Percentiles rank a stretch among this genome's conserved stretches.
Conservation (phyloP, 2,329 filamentous ascomycete genomes). For the Pseudophaeomoniella oleicola region DNA sequence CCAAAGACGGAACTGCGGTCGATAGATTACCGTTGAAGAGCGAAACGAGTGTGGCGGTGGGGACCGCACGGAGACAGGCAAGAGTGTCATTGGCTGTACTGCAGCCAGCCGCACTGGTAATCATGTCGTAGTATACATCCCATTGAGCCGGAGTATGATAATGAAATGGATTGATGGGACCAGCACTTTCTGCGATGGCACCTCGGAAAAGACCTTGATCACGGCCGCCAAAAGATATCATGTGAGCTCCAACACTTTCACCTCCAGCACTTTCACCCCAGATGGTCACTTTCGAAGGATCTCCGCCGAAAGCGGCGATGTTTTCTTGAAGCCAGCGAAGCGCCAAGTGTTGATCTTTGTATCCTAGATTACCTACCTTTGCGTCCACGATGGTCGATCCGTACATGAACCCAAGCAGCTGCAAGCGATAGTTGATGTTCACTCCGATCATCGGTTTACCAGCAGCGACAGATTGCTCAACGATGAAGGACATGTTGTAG, state of each 20-base stretch:
- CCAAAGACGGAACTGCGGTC: too few relatives aligned
- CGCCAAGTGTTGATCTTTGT: conserved; percentile 15
- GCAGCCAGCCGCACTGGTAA: conserved; percentile 49
- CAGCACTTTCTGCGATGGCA: conserved; percentile 37
- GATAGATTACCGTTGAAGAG: conserved; percentile 39
- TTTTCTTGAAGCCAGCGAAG: conserved; percentile 10
- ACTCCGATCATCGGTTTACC: conserved; percentile 40
- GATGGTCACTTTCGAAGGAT: conserved; percentile 8
- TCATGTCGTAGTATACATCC: conserved; percentile 48
- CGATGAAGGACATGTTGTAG: conserved; percentile 49
- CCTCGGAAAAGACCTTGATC: conserved; percentile 40
- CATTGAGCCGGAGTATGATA: conserved; percentile 19
- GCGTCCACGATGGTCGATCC: conserved; percentile 13
- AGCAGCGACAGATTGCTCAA: conserved; percentile 37
- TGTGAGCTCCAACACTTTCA: conserved; percentile 34
- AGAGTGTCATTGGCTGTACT: conserved; percentile 40
- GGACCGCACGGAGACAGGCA: conserved; percentile 47
- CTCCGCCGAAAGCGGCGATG: conserved; percentile 11
- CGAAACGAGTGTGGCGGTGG: conserved; percentile 44
- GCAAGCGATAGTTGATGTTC: conserved; percentile 39
- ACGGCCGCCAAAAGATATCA: conserved; percentile 38
- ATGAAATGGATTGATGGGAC: conserved; percentile 20
- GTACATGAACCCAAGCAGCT: conserved; percentile 38
- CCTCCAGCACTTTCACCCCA: conserved; percentile 44
- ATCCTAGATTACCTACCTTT: conserved; percentile 40